Evolutionary conservation across 2,329 filamentous ascomycete genomes (phyloP), one percentile per base, ranked within the genome.

Genomic region (Bimuria novae-zelandiae): DNA sequence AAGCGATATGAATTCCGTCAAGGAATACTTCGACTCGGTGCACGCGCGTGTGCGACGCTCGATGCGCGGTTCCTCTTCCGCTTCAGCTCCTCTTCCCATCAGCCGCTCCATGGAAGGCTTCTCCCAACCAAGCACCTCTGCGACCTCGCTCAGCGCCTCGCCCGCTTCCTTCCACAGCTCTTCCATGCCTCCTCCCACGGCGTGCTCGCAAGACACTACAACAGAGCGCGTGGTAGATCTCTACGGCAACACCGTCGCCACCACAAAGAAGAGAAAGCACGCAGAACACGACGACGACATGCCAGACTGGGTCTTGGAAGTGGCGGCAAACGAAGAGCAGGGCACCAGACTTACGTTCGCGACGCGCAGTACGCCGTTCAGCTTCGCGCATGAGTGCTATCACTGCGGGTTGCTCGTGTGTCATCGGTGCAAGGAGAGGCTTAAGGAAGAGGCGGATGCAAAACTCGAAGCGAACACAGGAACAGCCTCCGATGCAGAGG

Each of bases 341-440:
- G 16, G 19, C 16, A 45, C 17, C n/a, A 30, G 12, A 8, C 23
- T 17, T 16, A 25, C 41, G 22, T 49, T 54, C 16, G 39, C 45
- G 1, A 36, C 33, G 8, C 6, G 42, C 11, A 42, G 27, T 3
- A 19, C 42, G 2, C 45, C 57, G 1, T 63, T 65, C 33, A 69
- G 59, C 49, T 54, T 68, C 22, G 68, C 68, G 1, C 59, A 69
- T 30, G 56, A 67, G 35, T 72, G 68, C 29, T 1, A 21, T 1
- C 14, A 16, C 4, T 71, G 69, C 48, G 55, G 48, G 7, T 42
- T 67, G 2, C 36, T 70, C 0, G 59, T 70, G 1, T 72, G 69
- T 45, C 44, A 48, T 1, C 35, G 51, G 0, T 72, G 68, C 44
- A 65, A 54, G 44, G 59, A 61, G 1, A 35, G 43, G 29, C 30